These are phyloP conservation scores for Penicillium sp. DNA, from an alignment of 2,329 filamentous ascomycete species.

Conservation along the genomic window DNA sequence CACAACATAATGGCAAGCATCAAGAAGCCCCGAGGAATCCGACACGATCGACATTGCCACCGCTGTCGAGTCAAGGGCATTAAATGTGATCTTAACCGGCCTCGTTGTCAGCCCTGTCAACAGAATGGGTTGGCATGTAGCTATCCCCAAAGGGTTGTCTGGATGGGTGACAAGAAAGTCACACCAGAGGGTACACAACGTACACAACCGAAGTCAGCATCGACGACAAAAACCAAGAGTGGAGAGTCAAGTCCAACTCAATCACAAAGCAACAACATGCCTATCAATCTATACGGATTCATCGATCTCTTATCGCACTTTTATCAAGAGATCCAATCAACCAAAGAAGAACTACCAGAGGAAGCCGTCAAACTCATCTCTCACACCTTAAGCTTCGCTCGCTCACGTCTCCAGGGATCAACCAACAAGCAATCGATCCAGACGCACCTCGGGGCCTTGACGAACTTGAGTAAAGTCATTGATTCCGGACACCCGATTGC, in stretches of 20 bases:
- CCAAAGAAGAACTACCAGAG: conserved; percentile 19
- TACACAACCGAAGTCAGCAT: not conserved
- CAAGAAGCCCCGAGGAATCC: conserved; percentile 32
- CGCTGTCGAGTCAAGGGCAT: conserved; percentile 26
- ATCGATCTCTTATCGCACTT: conserved; percentile 26
- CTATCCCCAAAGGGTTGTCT: conserved; percentile 30
- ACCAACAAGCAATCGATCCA: conserved; percentile 23
- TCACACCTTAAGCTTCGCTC: conserved; percentile 26
- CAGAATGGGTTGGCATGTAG: conserved; percentile 20
- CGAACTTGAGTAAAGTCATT: conserved; percentile 41
- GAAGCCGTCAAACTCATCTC: conserved; percentile 26
- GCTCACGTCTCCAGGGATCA: conserved; percentile 22
- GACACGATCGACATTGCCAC: conserved; percentile 30
- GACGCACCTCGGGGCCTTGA: conserved; percentile 36
- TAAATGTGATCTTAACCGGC: conserved; percentile 34
- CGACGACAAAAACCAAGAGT: not conserved
- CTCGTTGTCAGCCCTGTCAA: conserved; percentile 27
- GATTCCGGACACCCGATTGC: conserved; percentile 45
- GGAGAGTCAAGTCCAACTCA: not conserved
- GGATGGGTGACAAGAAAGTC: conserved; percentile 20
- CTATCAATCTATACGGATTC: conserved; percentile 28
- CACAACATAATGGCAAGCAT: conserved; percentile 9
- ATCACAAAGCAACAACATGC: not conserved
- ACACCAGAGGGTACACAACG: not conserved
- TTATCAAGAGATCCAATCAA: conserved; percentile 25